These are phyloP conservation scores for Exserohilum rostratum DNA, from an alignment of 2,329 filamentous ascomycete genomes.

Conservation along the genomic window DNA sequence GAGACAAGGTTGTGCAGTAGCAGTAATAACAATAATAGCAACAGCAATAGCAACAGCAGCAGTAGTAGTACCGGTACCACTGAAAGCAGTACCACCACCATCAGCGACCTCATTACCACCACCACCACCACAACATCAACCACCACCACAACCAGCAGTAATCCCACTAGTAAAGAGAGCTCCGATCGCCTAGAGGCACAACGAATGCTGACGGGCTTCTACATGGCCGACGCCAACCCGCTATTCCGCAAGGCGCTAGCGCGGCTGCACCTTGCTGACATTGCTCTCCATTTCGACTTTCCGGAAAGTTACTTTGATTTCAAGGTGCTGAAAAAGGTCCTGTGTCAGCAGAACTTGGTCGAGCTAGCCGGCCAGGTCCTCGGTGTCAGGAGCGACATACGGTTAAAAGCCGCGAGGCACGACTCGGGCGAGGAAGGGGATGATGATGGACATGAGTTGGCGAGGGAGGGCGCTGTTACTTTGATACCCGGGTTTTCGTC, in stretches of 20 bases:
- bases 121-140: not conserved
- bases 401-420: conserved; percentile 25
- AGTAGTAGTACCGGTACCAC: not conserved
- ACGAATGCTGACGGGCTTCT: conserved; percentile 31
- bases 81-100: not conserved
- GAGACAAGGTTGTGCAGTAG: not conserved
- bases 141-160: not conserved
- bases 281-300: conserved; percentile 37
- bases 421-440: not conserved
- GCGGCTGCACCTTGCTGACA: conserved; percentile 11
- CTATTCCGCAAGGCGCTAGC: conserved; percentile 26
- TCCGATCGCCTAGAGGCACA: conserved; percentile 23
- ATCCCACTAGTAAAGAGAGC: not conserved
- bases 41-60: not conserved
- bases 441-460: conserved; percentile 16
- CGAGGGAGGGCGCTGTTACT: conserved; percentile 4
- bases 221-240: conserved; percentile 26
- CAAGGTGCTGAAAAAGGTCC: conserved; percentile 13
- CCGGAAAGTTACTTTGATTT: conserved; percentile 37
- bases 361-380: conserved; percentile 38
- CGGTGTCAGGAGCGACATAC: conserved; percentile 35
- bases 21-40: not conserved
- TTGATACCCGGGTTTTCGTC: conserved; percentile 6
- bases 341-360: conserved; percentile 28
- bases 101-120: not conserved